Conservation (phyloP, 1,139 yeast species). For the Zygoascus hellenicus region DNA sequence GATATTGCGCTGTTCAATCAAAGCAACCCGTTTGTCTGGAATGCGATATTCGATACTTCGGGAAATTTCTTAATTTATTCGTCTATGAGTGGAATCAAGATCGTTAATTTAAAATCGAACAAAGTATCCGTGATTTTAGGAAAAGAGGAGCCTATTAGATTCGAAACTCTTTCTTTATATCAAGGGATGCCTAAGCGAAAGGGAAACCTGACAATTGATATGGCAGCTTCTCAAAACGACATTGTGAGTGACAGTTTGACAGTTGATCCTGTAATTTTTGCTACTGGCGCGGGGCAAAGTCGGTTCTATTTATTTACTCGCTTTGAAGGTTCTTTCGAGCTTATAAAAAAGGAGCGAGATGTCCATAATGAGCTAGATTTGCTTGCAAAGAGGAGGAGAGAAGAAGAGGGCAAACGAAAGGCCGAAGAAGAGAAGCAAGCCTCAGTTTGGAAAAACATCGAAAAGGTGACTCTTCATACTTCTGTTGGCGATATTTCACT, state of each 20-base stretch:
- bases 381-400: constrained; percentile 12
- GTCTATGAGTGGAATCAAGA: constrained; percentile 36
- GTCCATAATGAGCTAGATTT: constrained; percentile 14
- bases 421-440: constrained; percentile 9
- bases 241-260: constrained; percentile 34
- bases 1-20: constrained; percentile 29
- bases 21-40: constrained; percentile 14
- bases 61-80: constrained; percentile 36
- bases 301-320: constrained; percentile 37
- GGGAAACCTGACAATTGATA: constrained; percentile 32
- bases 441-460: constrained; percentile 1
- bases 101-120: constrained; percentile 33
- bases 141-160: constrained; percentile 32
- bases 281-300: constrained; percentile 32
- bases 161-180: constrained; percentile 29
- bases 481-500: constrained; percentile 43
- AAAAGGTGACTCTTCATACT: constrained; percentile 37
- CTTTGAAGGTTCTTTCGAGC: constrained; percentile 18
- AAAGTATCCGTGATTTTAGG: constrained; percentile 33
- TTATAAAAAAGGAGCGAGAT: constrained; percentile 19
- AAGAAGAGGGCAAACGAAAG: constrained; percentile 16
- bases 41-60: constrained; percentile 35
- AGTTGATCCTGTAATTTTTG: constrained; percentile 36
- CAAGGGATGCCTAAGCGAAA: constrained; percentile 27
- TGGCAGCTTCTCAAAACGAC: constrained; percentile 39